Conservation (phyloP, 2,329 filamentous ascomycete genomes). For the Penicillium sp. region DNA sequence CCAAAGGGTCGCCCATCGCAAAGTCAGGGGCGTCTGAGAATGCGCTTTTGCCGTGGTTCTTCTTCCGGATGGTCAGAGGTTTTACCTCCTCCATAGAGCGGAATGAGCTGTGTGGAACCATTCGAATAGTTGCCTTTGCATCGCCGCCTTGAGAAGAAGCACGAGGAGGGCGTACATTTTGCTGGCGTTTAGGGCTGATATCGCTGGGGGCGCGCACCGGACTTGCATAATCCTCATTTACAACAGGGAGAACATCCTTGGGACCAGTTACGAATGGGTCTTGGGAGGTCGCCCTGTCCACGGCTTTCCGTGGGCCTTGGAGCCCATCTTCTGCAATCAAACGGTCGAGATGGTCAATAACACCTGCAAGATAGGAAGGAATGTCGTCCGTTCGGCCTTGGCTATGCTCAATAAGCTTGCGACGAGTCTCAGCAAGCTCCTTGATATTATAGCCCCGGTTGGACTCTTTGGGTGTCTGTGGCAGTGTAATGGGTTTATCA, state of each 20-base stretch:
- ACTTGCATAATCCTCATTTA: conserved; percentile 47
- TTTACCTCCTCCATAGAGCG: conserved; percentile 46
- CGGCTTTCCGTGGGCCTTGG: not conserved
- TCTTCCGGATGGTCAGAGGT: conserved; percentile 56
- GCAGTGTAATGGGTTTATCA: conserved; percentile 26
- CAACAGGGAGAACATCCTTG: conserved; percentile 44
- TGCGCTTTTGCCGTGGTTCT: conserved; percentile 9
- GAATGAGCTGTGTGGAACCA: conserved; percentile 53
- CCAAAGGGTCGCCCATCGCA: not conserved
- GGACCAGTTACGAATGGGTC: conserved; percentile 20
- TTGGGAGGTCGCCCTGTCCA: conserved; percentile 11
- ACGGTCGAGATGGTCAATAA: conserved; percentile 58
- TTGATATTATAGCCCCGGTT: conserved; percentile 52
- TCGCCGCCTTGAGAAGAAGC: conserved; percentile 14
- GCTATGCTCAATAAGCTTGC: conserved; percentile 53
- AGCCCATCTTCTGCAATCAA: conserved; percentile 48
- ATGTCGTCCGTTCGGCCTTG: conserved; percentile 44
- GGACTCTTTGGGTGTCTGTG: conserved; percentile 41
- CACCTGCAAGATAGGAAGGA: conserved; percentile 54
- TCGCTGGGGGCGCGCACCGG: conserved; percentile 12
- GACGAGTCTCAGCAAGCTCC: conserved; percentile 57
- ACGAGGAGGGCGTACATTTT: conserved; percentile 8
- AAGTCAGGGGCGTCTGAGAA: conserved; percentile 1
- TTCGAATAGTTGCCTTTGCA: conserved; percentile 51
- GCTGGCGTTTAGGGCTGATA: conserved; percentile 11